A percentile compares a stretch with the other conserved stretches of the same genome.
These are phyloP conservation scores for Cytospora paraplurivora DNA, from an alignment of 2,329 filamentous ascomycete genomes.

Conservation along the genomic window DNA sequence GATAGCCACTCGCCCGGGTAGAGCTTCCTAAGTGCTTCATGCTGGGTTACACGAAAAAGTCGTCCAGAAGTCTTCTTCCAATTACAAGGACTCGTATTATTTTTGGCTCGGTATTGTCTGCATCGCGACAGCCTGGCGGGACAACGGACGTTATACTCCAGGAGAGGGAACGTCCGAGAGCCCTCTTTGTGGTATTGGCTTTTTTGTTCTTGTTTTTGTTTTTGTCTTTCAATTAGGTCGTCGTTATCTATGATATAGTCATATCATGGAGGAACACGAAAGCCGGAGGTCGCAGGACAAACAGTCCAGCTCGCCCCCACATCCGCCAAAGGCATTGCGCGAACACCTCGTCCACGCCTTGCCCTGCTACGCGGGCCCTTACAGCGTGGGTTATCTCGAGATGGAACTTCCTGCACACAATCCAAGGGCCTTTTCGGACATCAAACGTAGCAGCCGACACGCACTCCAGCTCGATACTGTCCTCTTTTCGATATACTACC, in stretches of 20 bases:
- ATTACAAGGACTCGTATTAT: neutral
- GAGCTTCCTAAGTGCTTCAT: neutral
- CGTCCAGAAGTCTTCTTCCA: neutral
- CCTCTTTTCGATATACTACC: slow-evolving; percentile 68
- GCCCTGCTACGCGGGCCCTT: slow-evolving; percentile 64
- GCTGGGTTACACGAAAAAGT: neutral
- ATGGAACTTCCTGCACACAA: slow-evolving; percentile 60
- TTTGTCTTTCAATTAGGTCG: neutral
- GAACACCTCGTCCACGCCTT: slow-evolving; percentile 51
- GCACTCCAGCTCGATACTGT: slow-evolving; percentile 55
- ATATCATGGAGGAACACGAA: slow-evolving; percentile 14
- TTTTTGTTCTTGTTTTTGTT: neutral
- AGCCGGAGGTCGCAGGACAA: neutral
- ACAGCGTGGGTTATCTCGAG: slow-evolving; percentile 69
- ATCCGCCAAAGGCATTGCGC: slow-evolving; percentile 38
- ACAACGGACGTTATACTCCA: neutral
- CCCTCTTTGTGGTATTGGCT: neutral
- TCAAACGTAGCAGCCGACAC: slow-evolving; percentile 43
- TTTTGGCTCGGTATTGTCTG: neutral
- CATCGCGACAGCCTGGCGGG: neutral
- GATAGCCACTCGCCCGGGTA: neutral
- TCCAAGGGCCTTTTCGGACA: slow-evolving; percentile 44
- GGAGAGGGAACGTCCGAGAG: neutral
- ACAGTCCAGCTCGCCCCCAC: slow-evolving; percentile 27
- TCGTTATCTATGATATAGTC: neutral